A percentile compares a stretch with the other conserved stretches of the same genome.
phyloP scores from a whole-genome alignment of 257 asterid species.

The Solanum chilense region DNA sequence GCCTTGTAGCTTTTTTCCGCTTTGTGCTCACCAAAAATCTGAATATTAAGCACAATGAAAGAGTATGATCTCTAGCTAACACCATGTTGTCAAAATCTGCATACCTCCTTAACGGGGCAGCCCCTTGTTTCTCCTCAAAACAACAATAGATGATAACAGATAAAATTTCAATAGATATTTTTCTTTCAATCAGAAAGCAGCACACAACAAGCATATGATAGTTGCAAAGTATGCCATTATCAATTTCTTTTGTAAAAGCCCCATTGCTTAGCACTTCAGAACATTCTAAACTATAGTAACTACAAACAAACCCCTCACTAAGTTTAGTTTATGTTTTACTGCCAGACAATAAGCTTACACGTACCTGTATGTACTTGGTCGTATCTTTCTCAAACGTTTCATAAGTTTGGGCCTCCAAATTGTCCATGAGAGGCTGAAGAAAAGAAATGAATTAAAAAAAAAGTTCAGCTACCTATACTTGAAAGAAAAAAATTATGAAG shows the following conservation, averaged over 20 bases:
- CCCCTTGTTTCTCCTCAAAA: background rate
- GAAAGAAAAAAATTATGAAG: background rate
- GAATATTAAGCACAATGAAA: background rate
- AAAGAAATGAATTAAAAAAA: background rate
- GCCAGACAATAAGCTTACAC: background rate
- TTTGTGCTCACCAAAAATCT: background rate
- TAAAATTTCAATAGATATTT: background rate
- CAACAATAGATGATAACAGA: background rate
- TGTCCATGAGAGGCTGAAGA: constrained; percentile 98
- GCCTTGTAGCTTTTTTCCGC: background rate
- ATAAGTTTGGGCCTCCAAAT: constrained; percentile 97
- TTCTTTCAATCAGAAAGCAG: background rate
- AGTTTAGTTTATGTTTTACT: background rate
- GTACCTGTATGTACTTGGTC: constrained; percentile 78
- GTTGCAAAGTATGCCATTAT: background rate
- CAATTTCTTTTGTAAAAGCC: background rate
- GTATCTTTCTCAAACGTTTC: constrained; percentile 97
- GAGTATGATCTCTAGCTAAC: background rate
- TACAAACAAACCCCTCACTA: background rate
- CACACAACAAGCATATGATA: background rate
- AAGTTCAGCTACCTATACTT: background rate
- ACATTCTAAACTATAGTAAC: background rate
- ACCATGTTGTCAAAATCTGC: background rate
- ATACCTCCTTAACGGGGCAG: background rate
- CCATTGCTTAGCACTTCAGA: background rate